Base-by-base conservation (phyloP, 148 eudicot species). In the Chenopodium suecicum region DNA sequence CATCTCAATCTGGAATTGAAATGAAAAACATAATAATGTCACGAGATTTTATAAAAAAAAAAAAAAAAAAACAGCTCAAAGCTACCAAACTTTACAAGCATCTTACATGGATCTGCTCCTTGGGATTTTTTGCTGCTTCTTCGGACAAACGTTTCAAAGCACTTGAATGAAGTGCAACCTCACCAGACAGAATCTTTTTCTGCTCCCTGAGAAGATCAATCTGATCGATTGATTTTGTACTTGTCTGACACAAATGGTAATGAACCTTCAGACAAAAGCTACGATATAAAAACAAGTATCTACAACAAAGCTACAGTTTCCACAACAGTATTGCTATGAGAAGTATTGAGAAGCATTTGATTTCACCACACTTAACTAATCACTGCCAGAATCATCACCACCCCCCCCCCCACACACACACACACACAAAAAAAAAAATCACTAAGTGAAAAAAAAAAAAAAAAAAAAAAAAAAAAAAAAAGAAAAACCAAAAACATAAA, bases 201-300 rank as follows among this genome's bases (percentile, higher is more conserved):
- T 96, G 98, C 90, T 96, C 98, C 80, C 94, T 91, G 82, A 94
- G 84, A 56, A 96, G 98, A 81, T 96, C 99, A 87, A 96, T 88
- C 83, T 92, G 95, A 81, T 96, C 98, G 63, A 89, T 84, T 60
- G 94, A 91, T 85, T 90, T 88, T 78, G 86, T 74, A 86, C 97
- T 92, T 46, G 91, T 89, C 99, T 94, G 88, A 78, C 76, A 86
- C 80, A 85, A 79, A 79, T 52, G 63, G 7, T 73, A 87, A 54
- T 32, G 25, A 73, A 78, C 44, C 46, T 41, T 81, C 31, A 85
- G 71, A 65, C 31, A 32, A 29, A 68, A 83, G 46, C 31, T 16
- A 62, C n/a, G 2, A 41, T 47, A 50, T 84, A 2, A 19, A 7
- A 58, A 47, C n/a, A 23, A 4, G 47, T 50, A 58, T 56, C 19